Conservation (phyloP, 2,329 filamentous ascomycete genomes). For the Hypoxylon sp. region DNA sequence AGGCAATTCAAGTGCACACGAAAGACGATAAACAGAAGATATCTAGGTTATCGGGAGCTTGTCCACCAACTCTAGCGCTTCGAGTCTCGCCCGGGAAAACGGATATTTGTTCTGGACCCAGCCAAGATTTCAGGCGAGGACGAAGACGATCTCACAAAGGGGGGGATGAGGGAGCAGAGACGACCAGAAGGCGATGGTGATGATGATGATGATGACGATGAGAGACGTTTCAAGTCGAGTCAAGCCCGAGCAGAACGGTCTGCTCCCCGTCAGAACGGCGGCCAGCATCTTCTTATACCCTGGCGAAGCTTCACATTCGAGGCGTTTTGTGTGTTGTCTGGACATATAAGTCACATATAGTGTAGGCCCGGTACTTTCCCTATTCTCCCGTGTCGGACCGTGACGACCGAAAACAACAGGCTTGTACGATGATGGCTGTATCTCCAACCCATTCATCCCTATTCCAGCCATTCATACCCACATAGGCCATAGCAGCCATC, state of each 20-base stretch:
- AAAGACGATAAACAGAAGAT: constrained; percentile 29
- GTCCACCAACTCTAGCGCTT: constrained; percentile 32
- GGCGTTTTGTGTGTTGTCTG: constrained; percentile 16
- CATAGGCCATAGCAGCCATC: constrained; percentile 45
- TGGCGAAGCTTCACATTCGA: constrained; percentile 27
- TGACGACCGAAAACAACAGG: constrained; percentile 60
- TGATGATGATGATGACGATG: no score
- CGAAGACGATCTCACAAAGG: constrained; percentile 26
- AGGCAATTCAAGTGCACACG: constrained; percentile 23
- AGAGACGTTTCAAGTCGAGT: constrained; percentile 16
- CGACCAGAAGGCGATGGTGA: constrained; percentile 22
- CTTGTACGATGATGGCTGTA: constrained; percentile 45
- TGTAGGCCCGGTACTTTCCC: constrained; percentile 46
- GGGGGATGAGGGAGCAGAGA: constrained; percentile 12
- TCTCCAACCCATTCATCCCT: constrained; percentile 44
- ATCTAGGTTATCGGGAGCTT: constrained; percentile 40
- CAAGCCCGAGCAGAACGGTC: constrained; percentile 29
- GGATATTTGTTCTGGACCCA: constrained; percentile 41
- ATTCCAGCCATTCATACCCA: constrained; percentile 37
- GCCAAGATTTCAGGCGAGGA: constrained; percentile 41
- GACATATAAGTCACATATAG: constrained; percentile 24
- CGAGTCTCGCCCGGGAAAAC: constrained; percentile 48
- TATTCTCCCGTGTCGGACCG: constrained; percentile 63
- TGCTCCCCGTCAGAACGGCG: constrained; percentile 29
- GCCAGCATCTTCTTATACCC: constrained; percentile 45